Evolutionary conservation across 106 monocot genomes (phyloP).

Genomic region (Posidonia australis): DNA sequence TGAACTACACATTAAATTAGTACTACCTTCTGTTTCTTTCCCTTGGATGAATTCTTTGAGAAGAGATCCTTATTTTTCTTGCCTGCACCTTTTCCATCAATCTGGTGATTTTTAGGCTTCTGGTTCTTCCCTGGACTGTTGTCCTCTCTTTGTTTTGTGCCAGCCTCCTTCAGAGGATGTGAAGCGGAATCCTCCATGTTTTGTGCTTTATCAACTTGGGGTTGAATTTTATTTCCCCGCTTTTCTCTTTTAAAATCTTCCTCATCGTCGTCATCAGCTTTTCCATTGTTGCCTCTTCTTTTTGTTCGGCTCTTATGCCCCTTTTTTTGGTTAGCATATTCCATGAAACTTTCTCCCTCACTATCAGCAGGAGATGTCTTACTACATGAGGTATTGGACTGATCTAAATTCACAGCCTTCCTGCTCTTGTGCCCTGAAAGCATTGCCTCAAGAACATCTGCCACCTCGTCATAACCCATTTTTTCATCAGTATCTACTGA

Average conservation of each 20-base stretch:
- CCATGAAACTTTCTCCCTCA: background rate
- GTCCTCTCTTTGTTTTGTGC: background rate
- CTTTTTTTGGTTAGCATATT: slow-evolving; percentile 1
- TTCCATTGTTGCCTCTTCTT: background rate
- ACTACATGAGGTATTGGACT: slow-evolving; percentile 8
- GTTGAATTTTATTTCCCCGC: background rate
- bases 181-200: background rate
- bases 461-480: slow-evolving; percentile 26
- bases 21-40: slow-evolving; percentile 6
- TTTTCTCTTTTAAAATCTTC: background rate
- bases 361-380: background rate
- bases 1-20: no score
- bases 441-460: slow-evolving; percentile 55
- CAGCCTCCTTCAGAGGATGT: background rate
- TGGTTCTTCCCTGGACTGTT: background rate
- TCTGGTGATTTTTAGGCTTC: background rate
- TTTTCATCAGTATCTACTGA: slow-evolving; percentile 1
- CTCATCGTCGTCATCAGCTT: background rate
- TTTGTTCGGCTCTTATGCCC: background rate
- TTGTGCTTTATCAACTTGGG: background rate
- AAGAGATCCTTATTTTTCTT: background rate
- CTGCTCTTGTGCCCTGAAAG: slow-evolving; percentile 37
- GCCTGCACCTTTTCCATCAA: background rate
- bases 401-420: slow-evolving; percentile 11
- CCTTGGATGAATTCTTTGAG: background rate